phyloP scores from a whole-genome alignment of 2,329 filamentous ascomycete genomes.

The Sporothrix brasiliensis region DNA sequence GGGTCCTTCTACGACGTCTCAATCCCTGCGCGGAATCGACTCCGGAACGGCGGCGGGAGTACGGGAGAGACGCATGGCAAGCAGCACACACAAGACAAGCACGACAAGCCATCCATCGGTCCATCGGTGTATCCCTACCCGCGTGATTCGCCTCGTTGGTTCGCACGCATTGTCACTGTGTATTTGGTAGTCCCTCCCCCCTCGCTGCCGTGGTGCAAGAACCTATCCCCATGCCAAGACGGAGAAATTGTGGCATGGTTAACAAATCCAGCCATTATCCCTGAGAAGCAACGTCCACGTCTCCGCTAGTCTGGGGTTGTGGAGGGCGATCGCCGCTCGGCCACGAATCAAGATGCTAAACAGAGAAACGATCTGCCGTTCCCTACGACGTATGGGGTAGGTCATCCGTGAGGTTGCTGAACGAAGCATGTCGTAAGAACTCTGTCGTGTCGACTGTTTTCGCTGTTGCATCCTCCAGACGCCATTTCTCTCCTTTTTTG shows the following conservation, averaged over 20 bases:
- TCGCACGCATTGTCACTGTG: not conserved
- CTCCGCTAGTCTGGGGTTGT: not conserved
- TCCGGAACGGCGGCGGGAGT: not conserved
- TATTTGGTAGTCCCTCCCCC: too few species aligned
- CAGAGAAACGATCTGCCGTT: not conserved
- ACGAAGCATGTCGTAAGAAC: too few species aligned
- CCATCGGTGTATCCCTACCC: constrained; percentile 12
- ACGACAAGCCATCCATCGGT: not conserved
- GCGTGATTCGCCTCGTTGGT: not conserved
- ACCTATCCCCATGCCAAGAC: not conserved
- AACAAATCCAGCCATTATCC: not conserved
- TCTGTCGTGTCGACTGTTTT: not conserved
- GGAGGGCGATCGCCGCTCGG: not conserved
- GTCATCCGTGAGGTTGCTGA: not conserved
- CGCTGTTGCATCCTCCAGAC: not conserved
- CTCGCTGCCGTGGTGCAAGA: not conserved
- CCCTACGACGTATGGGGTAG: not conserved
- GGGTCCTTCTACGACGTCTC: not conserved
- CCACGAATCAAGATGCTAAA: not conserved
- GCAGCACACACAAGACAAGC: not conserved
- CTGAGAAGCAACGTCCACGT: not conserved
- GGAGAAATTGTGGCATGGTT: not conserved
- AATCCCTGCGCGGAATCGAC: not conserved
- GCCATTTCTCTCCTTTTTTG: too few species aligned
- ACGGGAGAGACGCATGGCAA: not conserved